Evolutionary conservation across 192 early-diverging fungal genomes (phyloP).

Genomic region (Chytriomyces hyalinus): DNA sequence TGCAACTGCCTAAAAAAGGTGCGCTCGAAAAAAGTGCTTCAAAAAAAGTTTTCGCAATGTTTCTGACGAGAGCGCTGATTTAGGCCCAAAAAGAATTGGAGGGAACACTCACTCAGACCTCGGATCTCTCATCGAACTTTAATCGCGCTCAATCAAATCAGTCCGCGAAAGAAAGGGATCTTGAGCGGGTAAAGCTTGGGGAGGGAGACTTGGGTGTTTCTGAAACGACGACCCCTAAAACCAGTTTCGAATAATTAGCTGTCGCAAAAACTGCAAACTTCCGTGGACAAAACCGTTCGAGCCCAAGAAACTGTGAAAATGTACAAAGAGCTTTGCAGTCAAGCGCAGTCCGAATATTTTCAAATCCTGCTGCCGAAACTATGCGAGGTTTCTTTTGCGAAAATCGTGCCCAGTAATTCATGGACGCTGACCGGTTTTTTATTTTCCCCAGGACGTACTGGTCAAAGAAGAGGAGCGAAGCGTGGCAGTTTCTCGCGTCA

Average conservation of each 20-base stretch:
- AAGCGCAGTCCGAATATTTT: constrained; percentile 51
- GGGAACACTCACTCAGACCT: constrained; percentile 17
- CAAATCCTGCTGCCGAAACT: constrained; percentile 43
- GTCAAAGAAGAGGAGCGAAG: constrained; percentile 34
- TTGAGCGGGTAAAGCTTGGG: constrained; percentile 42
- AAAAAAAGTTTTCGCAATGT: background rate
- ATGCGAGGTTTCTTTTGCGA: constrained; percentile 23
- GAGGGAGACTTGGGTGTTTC: background rate
- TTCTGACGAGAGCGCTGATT: background rate
- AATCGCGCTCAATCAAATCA: constrained; percentile 29
- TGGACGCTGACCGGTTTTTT: background rate
- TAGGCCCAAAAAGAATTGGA: constrained; percentile 50
- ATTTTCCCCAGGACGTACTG: constrained; percentile 27
- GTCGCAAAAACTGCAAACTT: constrained; percentile 33
- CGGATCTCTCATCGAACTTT: constrained; percentile 40
- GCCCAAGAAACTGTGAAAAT: constrained; percentile 49
- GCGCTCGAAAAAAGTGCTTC: background rate
- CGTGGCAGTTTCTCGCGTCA: constrained; percentile 37
- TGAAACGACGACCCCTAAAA: background rate
- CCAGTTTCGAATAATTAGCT: constrained; percentile 19
- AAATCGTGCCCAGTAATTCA: background rate
- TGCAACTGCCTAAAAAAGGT: constrained; percentile 43
- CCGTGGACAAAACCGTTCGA: constrained; percentile 43
- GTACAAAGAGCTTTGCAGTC: constrained; percentile 42
- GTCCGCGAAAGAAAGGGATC: constrained; percentile 40